These are phyloP conservation scores for Plasmodium relictum DNA, from an alignment of 169 alveolate species.

Conservation along the genomic window DNA sequence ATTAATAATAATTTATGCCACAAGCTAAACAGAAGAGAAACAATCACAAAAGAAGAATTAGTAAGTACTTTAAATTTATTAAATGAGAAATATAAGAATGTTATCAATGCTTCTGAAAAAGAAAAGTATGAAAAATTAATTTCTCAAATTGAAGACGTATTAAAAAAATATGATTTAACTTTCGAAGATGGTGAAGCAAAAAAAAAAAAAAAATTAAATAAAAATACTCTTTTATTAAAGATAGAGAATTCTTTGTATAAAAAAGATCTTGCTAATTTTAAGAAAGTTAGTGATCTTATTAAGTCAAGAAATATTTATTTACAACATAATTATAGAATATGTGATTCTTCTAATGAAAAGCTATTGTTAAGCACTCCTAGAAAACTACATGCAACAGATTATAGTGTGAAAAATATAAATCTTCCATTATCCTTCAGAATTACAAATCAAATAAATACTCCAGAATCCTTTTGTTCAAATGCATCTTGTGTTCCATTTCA, in stretches of 20 bases:
- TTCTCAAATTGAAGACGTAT: constrained; percentile 27
- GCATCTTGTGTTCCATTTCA: background rate
- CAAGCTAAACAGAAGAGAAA: constrained; percentile 27
- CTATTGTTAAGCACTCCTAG: constrained; percentile 53
- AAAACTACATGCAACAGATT: constrained; percentile 37
- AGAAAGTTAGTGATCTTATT: constrained; percentile 30
- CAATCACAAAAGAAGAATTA: constrained; percentile 30
- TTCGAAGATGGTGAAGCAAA: constrained; percentile 12
- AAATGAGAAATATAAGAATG: constrained; percentile 32
- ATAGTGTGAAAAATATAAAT: constrained; percentile 43
- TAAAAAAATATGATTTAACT: background rate
- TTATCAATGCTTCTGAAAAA: constrained; percentile 27
- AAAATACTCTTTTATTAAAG: constrained; percentile 36
- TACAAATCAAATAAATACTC: constrained; percentile 1
- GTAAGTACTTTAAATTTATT: constrained; percentile 17
- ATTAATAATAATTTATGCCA: background rate
- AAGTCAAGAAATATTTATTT: constrained; percentile 29
- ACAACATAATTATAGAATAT: constrained; percentile 36
- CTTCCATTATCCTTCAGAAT: constrained; percentile 24
- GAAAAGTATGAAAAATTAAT: constrained; percentile 16
- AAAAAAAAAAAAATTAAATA: constrained; percentile 26
- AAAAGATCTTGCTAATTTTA: constrained; percentile 55
- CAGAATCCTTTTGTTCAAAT: constrained; percentile 7
- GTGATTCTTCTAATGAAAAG: constrained; percentile 33
- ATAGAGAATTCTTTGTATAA: constrained; percentile 43